Evolutionary conservation across 805 yeast species (phyloP).

Genomic region (Kluyveromyces aestuarii): DNA sequence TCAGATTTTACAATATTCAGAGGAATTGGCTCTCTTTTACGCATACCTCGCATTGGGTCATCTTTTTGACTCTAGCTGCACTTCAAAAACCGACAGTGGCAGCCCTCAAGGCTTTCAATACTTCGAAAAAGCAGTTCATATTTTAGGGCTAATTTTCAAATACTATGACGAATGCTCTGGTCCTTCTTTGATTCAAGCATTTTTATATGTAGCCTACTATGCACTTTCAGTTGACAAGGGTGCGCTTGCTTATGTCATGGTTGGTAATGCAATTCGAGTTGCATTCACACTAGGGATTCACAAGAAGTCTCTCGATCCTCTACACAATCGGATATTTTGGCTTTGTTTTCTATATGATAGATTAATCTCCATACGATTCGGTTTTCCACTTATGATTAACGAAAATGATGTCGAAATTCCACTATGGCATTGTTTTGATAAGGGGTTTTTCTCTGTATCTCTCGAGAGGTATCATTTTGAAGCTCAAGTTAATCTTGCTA

Average conservation of each 20-base stretch:
- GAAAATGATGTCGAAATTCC: slow-evolving; percentile 13
- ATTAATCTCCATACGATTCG: slow-evolving; percentile 12
- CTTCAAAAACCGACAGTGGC: slow-evolving; percentile 4
- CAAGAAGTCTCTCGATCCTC: slow-evolving; percentile 4
- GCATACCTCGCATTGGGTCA: slow-evolving; percentile 12
- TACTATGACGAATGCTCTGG: slow-evolving; percentile 8
- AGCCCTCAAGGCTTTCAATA: slow-evolving; percentile 9
- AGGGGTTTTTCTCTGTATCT: slow-evolving; percentile 1
- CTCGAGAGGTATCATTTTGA: slow-evolving; percentile 11
- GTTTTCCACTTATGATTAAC: slow-evolving; percentile 12
- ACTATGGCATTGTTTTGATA: slow-evolving; percentile 4
- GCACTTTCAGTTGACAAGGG: slow-evolving; percentile 12
- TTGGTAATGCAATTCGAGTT: slow-evolving; percentile 13
- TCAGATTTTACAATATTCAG: slow-evolving; percentile 3
- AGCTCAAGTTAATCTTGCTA: slow-evolving; percentile 13
- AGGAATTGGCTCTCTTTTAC: slow-evolving; percentile 11
- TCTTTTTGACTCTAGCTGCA: slow-evolving; percentile 7
- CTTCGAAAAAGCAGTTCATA: slow-evolving; percentile 9
- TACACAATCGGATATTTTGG: slow-evolving; percentile 13
- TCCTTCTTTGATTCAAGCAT: slow-evolving; percentile 10
- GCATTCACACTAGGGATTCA: slow-evolving; percentile 11
- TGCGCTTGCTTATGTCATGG: slow-evolving; percentile 9
- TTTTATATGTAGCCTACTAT: slow-evolving; percentile 12
- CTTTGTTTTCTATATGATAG: slow-evolving; percentile 15
- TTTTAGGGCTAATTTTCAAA: slow-evolving; percentile 9